phyloP scores from a whole-genome alignment of 805 yeast genomes.

The Nakazawaea ambrosiae region DNA sequence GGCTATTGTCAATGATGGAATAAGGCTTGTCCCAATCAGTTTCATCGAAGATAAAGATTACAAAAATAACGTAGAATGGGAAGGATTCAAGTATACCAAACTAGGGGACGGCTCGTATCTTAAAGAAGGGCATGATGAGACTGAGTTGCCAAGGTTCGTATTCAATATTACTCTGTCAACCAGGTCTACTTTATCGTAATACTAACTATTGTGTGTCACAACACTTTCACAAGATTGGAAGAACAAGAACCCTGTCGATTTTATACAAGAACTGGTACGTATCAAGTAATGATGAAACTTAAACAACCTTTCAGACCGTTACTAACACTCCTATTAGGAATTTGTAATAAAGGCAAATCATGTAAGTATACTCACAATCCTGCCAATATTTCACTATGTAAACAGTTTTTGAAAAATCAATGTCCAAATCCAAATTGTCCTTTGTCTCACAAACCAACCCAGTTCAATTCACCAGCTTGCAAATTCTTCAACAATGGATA shows the following conservation, averaged over 20 bases:
- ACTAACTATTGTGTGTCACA: no score
- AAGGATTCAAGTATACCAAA: slow-evolving; percentile 1
- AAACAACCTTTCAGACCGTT: not conserved
- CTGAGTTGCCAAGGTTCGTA: slow-evolving; percentile 8
- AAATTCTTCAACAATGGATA: slow-evolving; percentile 37
- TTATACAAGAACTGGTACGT: slow-evolving; percentile 12
- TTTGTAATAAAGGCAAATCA: slow-evolving; percentile 41
- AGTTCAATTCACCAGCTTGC: slow-evolving; percentile 58
- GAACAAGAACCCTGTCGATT: slow-evolving; percentile 10
- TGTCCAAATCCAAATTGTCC: slow-evolving; percentile 45
- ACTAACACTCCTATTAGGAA: slow-evolving; percentile 25
- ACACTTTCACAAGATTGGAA: slow-evolving; percentile 9
- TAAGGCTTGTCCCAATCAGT: slow-evolving; percentile 30
- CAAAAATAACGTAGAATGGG: slow-evolving; percentile 3
- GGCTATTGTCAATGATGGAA: slow-evolving; percentile 34
- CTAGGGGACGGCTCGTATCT: slow-evolving; percentile 11
- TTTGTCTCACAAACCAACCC: slow-evolving; percentile 49
- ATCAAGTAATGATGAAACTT: not conserved
- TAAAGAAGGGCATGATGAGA: slow-evolving; percentile 1
- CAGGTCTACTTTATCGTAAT: not conserved
- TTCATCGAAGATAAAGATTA: slow-evolving; percentile 6
- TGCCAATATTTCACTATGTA: slow-evolving; percentile 48
- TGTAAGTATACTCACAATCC: slow-evolving; percentile 52
- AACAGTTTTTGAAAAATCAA: slow-evolving; percentile 34
- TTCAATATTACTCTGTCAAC: no score